Conservation (phyloP, 768 basidiomycete genomes). For the Lepiota subincarnata region DNA sequence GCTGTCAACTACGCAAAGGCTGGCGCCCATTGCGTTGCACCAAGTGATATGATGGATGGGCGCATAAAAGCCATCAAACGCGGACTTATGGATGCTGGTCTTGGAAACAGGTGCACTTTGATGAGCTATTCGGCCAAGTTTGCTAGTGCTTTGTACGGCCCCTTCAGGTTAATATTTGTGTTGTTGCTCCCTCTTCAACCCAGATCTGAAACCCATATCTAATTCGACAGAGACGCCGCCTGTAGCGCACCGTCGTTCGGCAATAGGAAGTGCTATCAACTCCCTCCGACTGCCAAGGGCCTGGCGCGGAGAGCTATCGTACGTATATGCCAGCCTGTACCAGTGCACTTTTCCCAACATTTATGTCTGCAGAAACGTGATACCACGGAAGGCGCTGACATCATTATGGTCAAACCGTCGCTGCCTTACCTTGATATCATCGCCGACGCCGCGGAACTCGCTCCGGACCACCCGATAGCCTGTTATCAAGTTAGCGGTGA, state of each 20-base stretch:
- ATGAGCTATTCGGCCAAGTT: constrained; percentile 99
- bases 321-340: constrained; percentile 25
- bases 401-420: constrained; percentile 98
- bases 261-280: constrained; percentile 96
- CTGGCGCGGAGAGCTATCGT: constrained; percentile 93
- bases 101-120: constrained; percentile 84
- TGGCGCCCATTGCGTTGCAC: constrained; percentile 97
- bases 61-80: constrained; percentile 87
- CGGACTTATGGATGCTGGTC: constrained; percentile 74
- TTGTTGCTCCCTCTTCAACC: not conserved
- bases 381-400: constrained; percentile 87
- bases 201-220: not conserved
- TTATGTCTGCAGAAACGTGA: constrained; percentile 68
- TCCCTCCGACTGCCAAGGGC: constrained; percentile 84
- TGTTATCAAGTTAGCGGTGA: constrained; percentile 98
- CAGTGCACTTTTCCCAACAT: constrained; percentile 1
- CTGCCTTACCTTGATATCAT: constrained; percentile 97
- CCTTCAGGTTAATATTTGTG: constrained; percentile 67
- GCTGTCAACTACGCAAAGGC: constrained; percentile 89
- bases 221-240: constrained; percentile 80
- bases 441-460: constrained; percentile 76
- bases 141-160: constrained; percentile 91
- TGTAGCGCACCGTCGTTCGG: constrained; percentile 95
- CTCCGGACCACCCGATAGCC: constrained; percentile 87
- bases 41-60: constrained; percentile 99